Percentiles rank a stretch among this genome's conserved stretches.
These are phyloP conservation scores for Mycosarcoma maydis DNA, from an alignment of 1,284 basidiomycete species.

Conservation along the genomic window DNA sequence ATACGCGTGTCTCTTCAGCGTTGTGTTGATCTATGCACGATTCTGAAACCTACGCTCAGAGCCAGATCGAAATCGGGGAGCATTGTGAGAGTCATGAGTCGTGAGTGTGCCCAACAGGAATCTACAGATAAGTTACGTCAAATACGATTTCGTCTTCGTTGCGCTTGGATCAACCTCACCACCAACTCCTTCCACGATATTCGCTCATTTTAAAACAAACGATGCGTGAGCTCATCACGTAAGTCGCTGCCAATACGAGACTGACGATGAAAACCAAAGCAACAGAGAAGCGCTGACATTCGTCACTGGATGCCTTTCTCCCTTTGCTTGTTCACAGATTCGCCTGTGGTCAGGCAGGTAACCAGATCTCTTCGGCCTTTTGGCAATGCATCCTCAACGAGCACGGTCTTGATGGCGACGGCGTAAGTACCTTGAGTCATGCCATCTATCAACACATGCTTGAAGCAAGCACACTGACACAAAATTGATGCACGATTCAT, in stretches of 20 bases:
- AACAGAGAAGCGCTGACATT: not conserved
- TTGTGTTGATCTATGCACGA: constrained; percentile 13
- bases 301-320: not conserved
- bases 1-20: constrained; percentile 8
- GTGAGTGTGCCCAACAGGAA: no score
- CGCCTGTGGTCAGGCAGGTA: constrained; percentile 72
- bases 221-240: constrained; percentile 53
- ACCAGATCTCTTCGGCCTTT: constrained; percentile 70
- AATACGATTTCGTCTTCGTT: not conserved
- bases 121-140: not conserved
- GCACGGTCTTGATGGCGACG: constrained; percentile 65
- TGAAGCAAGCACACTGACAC: not conserved
- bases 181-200: constrained; percentile 2
- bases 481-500: no score
- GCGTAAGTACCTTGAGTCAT: constrained; percentile 41
- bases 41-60: no score
- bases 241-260: not conserved
- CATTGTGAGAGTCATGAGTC: constrained; percentile 10
- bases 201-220: not conserved
- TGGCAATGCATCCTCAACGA: constrained; percentile 66
- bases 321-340: constrained; percentile 27
- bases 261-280: no score
- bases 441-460: no score
- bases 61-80: not conserved
- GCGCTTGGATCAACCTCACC: constrained; percentile 28